Evolutionary conservation across 192 early-diverging fungal genomes (phyloP).

Genomic region (Haplosporangium gracile): DNA sequence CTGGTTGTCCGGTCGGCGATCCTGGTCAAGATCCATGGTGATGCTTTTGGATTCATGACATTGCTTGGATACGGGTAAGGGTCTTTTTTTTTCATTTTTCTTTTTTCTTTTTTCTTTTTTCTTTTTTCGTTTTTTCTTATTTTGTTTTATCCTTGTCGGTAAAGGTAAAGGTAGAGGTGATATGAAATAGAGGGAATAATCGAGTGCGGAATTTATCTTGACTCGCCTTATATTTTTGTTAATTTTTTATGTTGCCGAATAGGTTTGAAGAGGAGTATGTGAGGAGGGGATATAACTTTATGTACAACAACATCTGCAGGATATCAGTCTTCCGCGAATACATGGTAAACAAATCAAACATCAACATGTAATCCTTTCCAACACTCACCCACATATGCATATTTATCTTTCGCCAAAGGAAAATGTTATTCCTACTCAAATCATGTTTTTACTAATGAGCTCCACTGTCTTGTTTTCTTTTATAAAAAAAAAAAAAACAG

Average conservation of each 20-base stretch:
- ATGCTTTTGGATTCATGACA: slow-evolving; percentile 43
- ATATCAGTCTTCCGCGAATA: slow-evolving; percentile 55
- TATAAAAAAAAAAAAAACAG: slow-evolving; percentile 18
- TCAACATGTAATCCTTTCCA: too few species aligned
- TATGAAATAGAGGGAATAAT: neutral
- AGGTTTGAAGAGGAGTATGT: slow-evolving; percentile 54
- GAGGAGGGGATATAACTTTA: slow-evolving; percentile 49
- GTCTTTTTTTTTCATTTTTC: neutral
- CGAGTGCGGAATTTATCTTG: neutral
- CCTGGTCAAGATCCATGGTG: slow-evolving; percentile 52
- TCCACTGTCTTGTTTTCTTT: neutral
- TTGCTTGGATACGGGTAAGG: slow-evolving; percentile 46
- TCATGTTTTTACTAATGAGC: neutral
- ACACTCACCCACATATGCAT: too few species aligned
- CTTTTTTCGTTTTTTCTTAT: too few species aligned
- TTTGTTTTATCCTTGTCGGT: neutral
- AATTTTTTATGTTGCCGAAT: neutral
- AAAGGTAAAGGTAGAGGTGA: neutral
- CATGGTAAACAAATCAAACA: slow-evolving; percentile 22
- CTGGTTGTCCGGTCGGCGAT: slow-evolving; percentile 48
- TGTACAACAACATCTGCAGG: slow-evolving; percentile 54
- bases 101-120: neutral
- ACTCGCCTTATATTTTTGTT: neutral
- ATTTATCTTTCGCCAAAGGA: neutral
- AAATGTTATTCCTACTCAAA: neutral